phyloP scores from a whole-genome alignment of 495 filamentous ascomycete species.

The Hyaloscypha variabilis region DNA sequence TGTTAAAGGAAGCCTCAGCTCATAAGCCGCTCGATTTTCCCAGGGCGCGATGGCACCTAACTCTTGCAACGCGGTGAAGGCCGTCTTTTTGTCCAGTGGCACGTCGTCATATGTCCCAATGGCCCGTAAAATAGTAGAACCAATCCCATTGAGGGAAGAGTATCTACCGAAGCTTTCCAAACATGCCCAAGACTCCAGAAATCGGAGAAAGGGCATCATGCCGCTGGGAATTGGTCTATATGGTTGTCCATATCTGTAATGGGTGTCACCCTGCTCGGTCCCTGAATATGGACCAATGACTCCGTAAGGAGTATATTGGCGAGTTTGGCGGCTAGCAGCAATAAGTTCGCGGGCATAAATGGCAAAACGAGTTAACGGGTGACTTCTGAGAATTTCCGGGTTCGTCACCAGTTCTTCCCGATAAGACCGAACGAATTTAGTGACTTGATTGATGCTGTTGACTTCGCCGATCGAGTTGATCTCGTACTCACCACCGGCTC shows the following conservation, averaged over 20 bases:
- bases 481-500: constrained; percentile 38
- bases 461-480: constrained; percentile 41
- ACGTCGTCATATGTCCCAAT: constrained; percentile 67
- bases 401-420: neutral
- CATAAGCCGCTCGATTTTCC: constrained; percentile 71
- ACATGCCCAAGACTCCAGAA: constrained; percentile 70
- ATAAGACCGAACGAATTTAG: constrained; percentile 18
- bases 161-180: constrained; percentile 48
- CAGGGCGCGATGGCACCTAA: constrained; percentile 80
- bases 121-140: constrained; percentile 72
- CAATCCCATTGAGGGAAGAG: constrained; percentile 59
- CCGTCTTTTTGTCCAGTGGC: constrained; percentile 54
- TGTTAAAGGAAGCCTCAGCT: constrained; percentile 54
- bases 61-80: constrained; percentile 79
- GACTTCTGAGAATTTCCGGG: neutral
- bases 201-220: constrained; percentile 60
- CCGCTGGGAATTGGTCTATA: neutral
- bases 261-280: constrained; percentile 11
- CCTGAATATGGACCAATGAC: constrained; percentile 46
- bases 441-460: constrained; percentile 11
- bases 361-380: constrained; percentile 58
- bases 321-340: constrained; percentile 29
- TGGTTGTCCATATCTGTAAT: neutral
- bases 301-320: constrained; percentile 60
- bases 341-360: constrained; percentile 67